phyloP scores from a whole-genome alignment of 306 rosid genomes.

The Prunus armeniaca region DNA sequence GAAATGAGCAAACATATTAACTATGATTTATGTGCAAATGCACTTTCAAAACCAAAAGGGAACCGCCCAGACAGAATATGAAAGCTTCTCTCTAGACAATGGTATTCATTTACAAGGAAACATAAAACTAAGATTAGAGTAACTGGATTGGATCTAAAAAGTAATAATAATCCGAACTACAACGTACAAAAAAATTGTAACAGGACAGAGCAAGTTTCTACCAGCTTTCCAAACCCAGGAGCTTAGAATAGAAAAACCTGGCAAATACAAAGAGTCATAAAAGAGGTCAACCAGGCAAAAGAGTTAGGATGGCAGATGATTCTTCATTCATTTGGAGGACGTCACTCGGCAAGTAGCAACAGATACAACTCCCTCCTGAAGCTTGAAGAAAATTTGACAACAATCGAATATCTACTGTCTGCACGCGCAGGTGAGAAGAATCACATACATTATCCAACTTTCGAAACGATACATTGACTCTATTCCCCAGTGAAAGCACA shows the following conservation, averaged over 20 bases:
- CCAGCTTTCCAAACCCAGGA: background rate
- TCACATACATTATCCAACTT: background rate
- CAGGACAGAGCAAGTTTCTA: background rate
- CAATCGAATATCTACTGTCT: background rate
- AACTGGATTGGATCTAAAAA: no score
- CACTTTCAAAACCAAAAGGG: no score
- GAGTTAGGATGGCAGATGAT: background rate
- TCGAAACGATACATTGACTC: background rate
- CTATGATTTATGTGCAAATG: background rate
- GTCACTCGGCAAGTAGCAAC: background rate
- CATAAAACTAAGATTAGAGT: no score
- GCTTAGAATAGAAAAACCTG: background rate
- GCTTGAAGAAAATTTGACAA: background rate
- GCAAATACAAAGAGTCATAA: background rate
- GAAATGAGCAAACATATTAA: no score
- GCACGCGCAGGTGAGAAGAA: background rate
- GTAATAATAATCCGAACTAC: no score
- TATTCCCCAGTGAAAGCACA: constrained; percentile 3
- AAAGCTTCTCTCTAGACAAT: no score
- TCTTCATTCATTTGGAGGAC: background rate
- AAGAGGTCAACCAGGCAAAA: background rate
- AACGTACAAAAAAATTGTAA: background rate
- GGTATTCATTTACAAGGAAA: no score
- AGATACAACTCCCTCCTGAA: background rate
- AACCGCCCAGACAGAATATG: no score